Conservation (phyloP, 179 eudicot species). For the Silene vulgaris region DNA sequence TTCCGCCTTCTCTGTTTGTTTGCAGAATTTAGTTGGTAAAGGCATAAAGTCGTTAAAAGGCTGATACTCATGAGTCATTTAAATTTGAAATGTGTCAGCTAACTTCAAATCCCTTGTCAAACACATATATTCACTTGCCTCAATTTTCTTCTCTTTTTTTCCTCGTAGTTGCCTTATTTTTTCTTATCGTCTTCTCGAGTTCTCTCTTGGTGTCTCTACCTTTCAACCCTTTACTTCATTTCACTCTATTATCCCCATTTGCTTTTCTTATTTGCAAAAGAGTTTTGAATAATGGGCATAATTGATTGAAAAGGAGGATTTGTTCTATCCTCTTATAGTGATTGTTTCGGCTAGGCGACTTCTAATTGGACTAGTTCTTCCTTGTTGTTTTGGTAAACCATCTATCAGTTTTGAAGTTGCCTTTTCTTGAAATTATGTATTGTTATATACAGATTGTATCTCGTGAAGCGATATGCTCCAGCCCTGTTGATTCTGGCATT, state of each 20-base stretch:
- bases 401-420: neutral
- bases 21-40: too few relatives aligned
- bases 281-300: too few relatives aligned
- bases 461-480: constrained; percentile 74
- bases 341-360: neutral
- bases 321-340: neutral
- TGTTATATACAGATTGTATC: constrained; percentile 54
- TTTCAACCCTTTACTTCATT: neutral
- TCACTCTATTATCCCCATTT: neutral
- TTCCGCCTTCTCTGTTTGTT: too few relatives aligned
- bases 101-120: too few relatives aligned
- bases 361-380: neutral
- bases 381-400: neutral
- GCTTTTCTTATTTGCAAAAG: neutral
- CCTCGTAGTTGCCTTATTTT: neutral
- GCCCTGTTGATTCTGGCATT: constrained; percentile 46
- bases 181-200: neutral
- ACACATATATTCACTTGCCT: neutral
- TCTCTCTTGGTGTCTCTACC: neutral
- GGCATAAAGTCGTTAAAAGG: too few relatives aligned
- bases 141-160: neutral
- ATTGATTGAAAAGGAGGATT: too few relatives aligned
- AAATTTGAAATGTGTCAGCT: too few relatives aligned
- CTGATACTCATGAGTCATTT: too few relatives aligned
- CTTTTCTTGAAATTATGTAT: neutral